Base-by-base conservation (phyloP, 495 filamentous ascomycete species). In the Aspergillus sparsus region DNA sequence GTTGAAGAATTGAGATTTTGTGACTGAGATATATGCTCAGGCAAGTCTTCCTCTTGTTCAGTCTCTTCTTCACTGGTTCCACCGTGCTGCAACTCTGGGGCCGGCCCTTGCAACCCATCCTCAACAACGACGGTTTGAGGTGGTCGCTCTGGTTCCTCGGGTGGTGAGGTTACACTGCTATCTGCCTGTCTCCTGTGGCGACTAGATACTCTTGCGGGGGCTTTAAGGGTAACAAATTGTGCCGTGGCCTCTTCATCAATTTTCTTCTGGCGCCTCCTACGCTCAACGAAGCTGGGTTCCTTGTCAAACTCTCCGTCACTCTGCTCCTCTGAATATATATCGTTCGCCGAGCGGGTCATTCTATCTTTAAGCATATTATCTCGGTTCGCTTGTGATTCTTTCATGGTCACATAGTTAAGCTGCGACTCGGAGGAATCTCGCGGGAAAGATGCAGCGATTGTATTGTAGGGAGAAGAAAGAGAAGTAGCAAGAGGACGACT, bases 61-160 rank as follows among this genome's bases (percentile, higher is more conserved):
- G 80, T 83, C 62, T 83, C 80, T 56, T 80, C 81, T 65, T 83
- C 81, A 21, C 77, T 83, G 9, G 66, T 63, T 18, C 60, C 71
- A 6, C 63, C 62, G 32, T 65, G 69, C 1, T 57, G 58, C 32
- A 57, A 33, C 0, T 55, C 47, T 1, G 10, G 31, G 13, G 31
- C 54, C 27, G 21, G 18, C n/a, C 46, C 63, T 37, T 71, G 61
- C 15, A 39, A 54, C 7, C 67, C 61, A 21, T 49, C 70, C 15
- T 62, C 64, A 21, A 33, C 31, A 10, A 16, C 53, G 34, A 12
- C 32, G 12, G 50, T 11, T 47, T 47, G 16, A 57, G 62, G 11
- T 41, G 31, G 37, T 53, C 39, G 55, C 34, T 61, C 60, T 31
- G 41, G 6, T n/a, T 56, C 15, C 21, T 49, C 36, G 7, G 46